phyloP scores from a whole-genome alignment of 2,329 filamentous ascomycete species.

The Ophiostoma quercus region DNA sequence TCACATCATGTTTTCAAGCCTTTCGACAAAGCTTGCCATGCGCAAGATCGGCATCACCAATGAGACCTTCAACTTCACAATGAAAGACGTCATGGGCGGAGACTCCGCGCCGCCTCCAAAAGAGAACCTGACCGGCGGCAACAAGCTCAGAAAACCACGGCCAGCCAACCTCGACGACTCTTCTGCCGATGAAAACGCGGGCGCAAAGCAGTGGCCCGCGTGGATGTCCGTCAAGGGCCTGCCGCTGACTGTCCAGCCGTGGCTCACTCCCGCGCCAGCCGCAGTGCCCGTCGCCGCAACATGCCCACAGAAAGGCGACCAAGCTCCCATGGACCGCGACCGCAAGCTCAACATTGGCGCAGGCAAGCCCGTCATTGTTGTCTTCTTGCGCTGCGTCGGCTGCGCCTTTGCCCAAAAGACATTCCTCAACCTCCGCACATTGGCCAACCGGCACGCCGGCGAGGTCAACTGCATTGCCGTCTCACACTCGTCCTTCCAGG shows the following conservation, averaged over 20 bases:
- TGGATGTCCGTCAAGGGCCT: slow-evolving; percentile 49
- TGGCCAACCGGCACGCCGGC: slow-evolving; percentile 48
- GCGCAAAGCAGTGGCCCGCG: slow-evolving; percentile 35
- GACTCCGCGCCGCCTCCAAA: not conserved
- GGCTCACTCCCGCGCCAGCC: slow-evolving; percentile 48
- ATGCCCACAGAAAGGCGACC: slow-evolving; percentile 45
- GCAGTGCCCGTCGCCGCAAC: slow-evolving; percentile 42
- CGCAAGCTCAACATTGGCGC: slow-evolving; percentile 42
- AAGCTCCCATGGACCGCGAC: slow-evolving; percentile 45
- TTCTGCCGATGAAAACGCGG: slow-evolving; percentile 29
- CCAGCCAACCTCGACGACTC: slow-evolving; percentile 32
- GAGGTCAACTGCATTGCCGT: slow-evolving; percentile 52
- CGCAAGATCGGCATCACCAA: slow-evolving; percentile 52
- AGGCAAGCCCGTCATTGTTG: slow-evolving; percentile 44
- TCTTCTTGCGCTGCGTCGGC: slow-evolving; percentile 52
- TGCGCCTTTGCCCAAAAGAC: slow-evolving; percentile 55
- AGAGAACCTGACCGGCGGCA: slow-evolving; percentile 18
- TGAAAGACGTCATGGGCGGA: slow-evolving; percentile 33
- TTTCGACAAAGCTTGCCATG: slow-evolving; percentile 55
- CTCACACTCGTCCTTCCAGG: slow-evolving; percentile 53
- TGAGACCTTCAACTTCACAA: slow-evolving; percentile 44
- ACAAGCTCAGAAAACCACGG: slow-evolving; percentile 30
- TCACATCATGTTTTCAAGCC: slow-evolving; percentile 48
- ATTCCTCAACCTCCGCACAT: slow-evolving; percentile 51
- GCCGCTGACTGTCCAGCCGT: slow-evolving; percentile 49